Evolutionary conservation across 2,329 filamentous ascomycete genomes (phyloP).

Genomic region (Aureobasidium leucospermi): DNA sequence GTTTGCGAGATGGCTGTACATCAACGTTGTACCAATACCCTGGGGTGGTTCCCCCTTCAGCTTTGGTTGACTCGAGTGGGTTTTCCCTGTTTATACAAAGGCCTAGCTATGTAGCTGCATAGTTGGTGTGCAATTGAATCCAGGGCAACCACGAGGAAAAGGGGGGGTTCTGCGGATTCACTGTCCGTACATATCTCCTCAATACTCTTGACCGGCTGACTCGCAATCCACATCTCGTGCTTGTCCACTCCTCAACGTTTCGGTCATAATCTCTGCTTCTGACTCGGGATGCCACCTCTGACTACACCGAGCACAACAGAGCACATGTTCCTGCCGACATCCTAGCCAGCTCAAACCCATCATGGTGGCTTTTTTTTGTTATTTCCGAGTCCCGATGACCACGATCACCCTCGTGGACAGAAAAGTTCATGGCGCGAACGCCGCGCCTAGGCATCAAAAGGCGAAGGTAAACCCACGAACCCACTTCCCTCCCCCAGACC

Average conservation of each 20-base stretch:
- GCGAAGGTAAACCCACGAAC: background rate
- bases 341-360: background rate
- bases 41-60: background rate
- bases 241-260: constrained; percentile 2
- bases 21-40: constrained; percentile 5
- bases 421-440: constrained; percentile 9
- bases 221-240: background rate
- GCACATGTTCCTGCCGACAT: constrained; percentile 1
- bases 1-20: constrained; percentile 1
- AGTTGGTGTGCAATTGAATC: background rate
- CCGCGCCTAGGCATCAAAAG: background rate
- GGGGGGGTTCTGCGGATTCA: background rate
- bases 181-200: background rate
- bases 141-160: background rate
- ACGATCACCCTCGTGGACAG: constrained; percentile 4
- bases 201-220: constrained; percentile 2
- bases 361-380: background rate
- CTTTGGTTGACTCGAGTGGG: background rate
- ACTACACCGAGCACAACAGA: background rate
- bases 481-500: constrained; percentile 11
- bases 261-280: background rate
- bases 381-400: background rate
- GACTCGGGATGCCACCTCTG: background rate
- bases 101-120: constrained; percentile 10
- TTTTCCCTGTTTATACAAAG: background rate